Evolutionary conservation across 176 grass and related monocot genomes (phyloP).

Genomic region (Sorghum bicolor): DNA sequence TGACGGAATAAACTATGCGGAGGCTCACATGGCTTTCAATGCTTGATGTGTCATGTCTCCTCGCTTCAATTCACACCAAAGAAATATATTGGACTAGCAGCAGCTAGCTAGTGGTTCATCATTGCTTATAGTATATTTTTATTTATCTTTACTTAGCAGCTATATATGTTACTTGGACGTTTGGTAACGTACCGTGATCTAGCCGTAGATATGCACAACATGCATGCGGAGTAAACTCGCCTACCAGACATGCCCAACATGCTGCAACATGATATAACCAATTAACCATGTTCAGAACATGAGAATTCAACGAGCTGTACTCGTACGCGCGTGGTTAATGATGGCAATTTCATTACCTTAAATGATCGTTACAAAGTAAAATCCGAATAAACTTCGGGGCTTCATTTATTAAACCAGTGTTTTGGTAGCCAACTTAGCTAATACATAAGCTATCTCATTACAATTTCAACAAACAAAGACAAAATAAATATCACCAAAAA

Average conservation of each 20-base stretch:
- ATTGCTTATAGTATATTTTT: neutral
- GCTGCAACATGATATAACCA: neutral
- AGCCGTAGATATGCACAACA: neutral
- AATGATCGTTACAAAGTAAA: too few species aligned
- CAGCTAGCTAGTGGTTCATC: neutral
- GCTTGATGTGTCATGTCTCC: slow-evolving; percentile 38
- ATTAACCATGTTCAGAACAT: neutral
- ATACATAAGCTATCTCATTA: too few species aligned
- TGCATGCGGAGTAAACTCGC: neutral
- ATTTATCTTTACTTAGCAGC: neutral
- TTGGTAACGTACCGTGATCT: slow-evolving; percentile 4
- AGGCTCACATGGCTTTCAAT: slow-evolving; percentile 44
- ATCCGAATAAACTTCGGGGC: too few species aligned
- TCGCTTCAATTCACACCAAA: neutral
- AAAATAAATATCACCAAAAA: too few species aligned
- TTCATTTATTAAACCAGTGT: too few species aligned
- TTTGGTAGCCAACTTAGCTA: too few species aligned
- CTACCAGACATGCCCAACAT: neutral
- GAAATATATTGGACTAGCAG: neutral
- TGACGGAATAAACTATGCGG: slow-evolving; percentile 29
- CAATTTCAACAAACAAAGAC: too few species aligned
- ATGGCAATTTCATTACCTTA: too few species aligned
- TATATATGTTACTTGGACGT: neutral
- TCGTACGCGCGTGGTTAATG: too few species aligned
- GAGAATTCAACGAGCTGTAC: neutral